phyloP scores from a whole-genome alignment of 2,329 filamentous ascomycete genomes.

The Bisporella sp. region DNA sequence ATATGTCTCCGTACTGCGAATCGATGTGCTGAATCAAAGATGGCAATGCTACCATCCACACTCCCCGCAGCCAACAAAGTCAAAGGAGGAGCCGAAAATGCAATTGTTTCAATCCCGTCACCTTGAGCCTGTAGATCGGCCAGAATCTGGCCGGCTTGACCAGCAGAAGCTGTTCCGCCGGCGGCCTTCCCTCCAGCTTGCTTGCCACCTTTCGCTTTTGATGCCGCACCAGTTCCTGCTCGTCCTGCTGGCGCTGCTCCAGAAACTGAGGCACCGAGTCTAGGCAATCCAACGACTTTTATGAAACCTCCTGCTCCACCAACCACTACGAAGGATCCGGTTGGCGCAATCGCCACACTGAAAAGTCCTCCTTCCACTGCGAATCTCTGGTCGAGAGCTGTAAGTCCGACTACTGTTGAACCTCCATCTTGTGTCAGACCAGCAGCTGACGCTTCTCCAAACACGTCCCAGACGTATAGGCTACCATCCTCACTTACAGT shows the following conservation, averaged over 20 bases:
- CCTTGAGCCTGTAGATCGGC: constrained; percentile 75
- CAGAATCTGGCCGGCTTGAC: constrained; percentile 65
- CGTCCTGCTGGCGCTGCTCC: constrained; percentile 19
- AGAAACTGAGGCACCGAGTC: constrained; percentile 31
- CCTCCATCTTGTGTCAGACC: constrained; percentile 48
- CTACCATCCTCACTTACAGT: constrained; percentile 86
- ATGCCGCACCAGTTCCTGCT: constrained; percentile 16
- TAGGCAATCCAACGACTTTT: constrained; percentile 77
- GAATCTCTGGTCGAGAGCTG: constrained; percentile 80
- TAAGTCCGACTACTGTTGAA: constrained; percentile 69
- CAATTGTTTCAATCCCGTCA: constrained; percentile 72
- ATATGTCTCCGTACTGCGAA: constrained; percentile 85
- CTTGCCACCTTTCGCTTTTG: constrained; percentile 20
- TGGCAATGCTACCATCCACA: constrained; percentile 70
- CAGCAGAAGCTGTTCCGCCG: constrained; percentile 33
- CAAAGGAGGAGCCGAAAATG: constrained; percentile 48
- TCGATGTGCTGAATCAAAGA: constrained; percentile 80
- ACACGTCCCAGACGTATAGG: constrained; percentile 78
- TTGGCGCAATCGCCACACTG: constrained; percentile 76
- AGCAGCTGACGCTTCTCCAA: constrained; percentile 34
- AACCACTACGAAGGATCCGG: constrained; percentile 71
- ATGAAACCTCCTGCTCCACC: constrained; percentile 85
- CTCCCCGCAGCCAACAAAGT: constrained; percentile 57
- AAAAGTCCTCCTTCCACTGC: constrained; percentile 86
- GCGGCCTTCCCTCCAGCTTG: constrained; percentile 31